Evolutionary conservation across 2,329 filamentous ascomycete species (phyloP).

Genomic region (Fusarium sp.): DNA sequence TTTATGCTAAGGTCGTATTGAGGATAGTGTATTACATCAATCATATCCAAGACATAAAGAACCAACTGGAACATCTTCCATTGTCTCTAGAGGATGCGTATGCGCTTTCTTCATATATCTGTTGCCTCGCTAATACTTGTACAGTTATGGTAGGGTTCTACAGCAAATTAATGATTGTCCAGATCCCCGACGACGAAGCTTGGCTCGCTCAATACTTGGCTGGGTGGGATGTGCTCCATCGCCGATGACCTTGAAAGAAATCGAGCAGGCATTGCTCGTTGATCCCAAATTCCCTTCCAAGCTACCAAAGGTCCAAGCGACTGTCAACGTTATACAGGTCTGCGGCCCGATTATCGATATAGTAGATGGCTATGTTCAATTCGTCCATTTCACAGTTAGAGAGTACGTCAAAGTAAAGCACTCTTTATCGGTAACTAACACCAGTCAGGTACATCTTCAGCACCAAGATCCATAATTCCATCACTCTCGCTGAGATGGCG

Average conservation of each 20-base stretch:
- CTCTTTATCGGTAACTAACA: too few relatives aligned
- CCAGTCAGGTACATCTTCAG: fast-evolving
- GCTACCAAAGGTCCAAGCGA: fast-evolving
- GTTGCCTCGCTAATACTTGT: too few relatives aligned
- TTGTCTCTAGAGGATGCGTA: background rate
- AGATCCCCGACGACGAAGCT: too few relatives aligned
- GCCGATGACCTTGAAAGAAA: fast-evolving
- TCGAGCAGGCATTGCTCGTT: background rate
- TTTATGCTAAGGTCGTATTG: background rate
- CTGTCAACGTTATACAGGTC: fast-evolving
- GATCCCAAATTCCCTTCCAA: fast-evolving
- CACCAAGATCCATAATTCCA: fast-evolving
- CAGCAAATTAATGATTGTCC: fast-evolving
- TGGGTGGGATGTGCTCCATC: background rate
- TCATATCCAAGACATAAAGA: fast-evolving
- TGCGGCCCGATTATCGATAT: background rate
- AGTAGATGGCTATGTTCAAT: background rate
- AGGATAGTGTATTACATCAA: background rate
- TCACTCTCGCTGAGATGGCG: fast-evolving
- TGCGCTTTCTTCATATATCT: fast-evolving
- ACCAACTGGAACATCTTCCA: fast-evolving
- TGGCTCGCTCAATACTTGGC: background rate
- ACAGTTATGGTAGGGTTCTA: background rate
- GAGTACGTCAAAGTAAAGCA: too few relatives aligned
- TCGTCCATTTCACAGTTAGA: background rate